Evolutionary conservation across 148 eudicot species (phyloP).

Genomic region (Rhododendron kiyosumense): DNA sequence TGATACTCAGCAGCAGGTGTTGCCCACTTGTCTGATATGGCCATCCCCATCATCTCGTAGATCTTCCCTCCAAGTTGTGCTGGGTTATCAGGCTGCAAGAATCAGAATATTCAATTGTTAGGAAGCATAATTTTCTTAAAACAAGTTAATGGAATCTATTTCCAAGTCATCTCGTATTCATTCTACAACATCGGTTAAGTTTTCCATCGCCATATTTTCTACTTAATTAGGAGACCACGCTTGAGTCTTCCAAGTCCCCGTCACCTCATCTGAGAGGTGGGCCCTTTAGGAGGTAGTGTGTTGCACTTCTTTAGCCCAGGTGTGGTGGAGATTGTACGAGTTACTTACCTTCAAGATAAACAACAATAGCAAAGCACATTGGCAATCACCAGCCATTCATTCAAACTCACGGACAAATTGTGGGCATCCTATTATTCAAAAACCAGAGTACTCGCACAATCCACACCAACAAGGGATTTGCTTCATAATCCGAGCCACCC

Average conservation of each 20-base stretch:
- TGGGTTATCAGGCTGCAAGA: slow-evolving; percentile 87
- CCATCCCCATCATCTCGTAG: slow-evolving; percentile 85
- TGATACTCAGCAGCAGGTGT: slow-evolving; percentile 23
- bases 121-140: not conserved
- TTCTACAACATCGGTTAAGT: not conserved
- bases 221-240: not conserved
- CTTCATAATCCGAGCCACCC: not conserved
- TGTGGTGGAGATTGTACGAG: too few relatives aligned
- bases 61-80: slow-evolving; percentile 90
- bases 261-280: not conserved
- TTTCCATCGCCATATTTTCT: not conserved
- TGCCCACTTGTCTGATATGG: slow-evolving; percentile 65
- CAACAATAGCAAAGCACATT: too few relatives aligned
- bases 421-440: not conserved
- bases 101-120: not conserved
- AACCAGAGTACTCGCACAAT: not conserved
- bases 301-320: too few relatives aligned
- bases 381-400: too few relatives aligned
- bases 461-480: not conserved
- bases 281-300: too few relatives aligned
- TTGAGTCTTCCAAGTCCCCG: not conserved
- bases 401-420: not conserved
- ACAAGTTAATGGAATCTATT: not conserved
- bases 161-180: not conserved
- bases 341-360: too few relatives aligned